A percentile compares a stretch with the other conserved stretches of the same genome.
Evolutionary conservation across 1,284 basidiomycete genomes (phyloP).

Genomic region (Schizopora paradoxa): DNA sequence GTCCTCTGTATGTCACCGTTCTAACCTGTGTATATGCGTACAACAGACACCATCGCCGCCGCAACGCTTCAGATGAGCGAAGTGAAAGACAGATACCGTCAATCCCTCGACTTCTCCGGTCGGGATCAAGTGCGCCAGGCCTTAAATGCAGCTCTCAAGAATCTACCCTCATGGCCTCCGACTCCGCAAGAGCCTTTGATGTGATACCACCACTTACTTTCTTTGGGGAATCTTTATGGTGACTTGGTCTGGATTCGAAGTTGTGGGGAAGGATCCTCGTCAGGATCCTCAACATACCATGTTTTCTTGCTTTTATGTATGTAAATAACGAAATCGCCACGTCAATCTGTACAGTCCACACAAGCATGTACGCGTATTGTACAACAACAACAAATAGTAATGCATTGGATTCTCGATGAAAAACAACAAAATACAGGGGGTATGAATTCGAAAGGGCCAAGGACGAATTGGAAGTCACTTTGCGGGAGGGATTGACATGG

Average conservation of each 20-base stretch:
- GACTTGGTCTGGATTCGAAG: not conserved
- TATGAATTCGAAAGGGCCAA: no score
- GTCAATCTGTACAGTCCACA: not conserved
- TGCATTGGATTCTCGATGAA: not conserved
- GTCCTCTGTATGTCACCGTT: not conserved
- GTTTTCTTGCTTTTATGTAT: not conserved
- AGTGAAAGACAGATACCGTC: constrained; percentile 51
- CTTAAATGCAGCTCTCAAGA: constrained; percentile 51
- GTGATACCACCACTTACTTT: constrained; percentile 7
- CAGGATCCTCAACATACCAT: not conserved
- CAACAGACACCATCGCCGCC: constrained; percentile 47
- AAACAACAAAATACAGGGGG: no score
- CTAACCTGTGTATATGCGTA: constrained; percentile 3
- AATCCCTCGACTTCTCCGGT: constrained; percentile 49
- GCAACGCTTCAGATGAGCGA: constrained; percentile 56
- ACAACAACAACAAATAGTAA: not conserved
- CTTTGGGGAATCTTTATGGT: not conserved
- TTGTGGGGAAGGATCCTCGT: not conserved
- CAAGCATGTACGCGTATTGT: not conserved
- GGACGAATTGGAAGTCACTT: not conserved
- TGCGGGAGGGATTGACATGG: not conserved
- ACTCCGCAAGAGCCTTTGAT: constrained; percentile 4
- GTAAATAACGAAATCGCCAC: not conserved
- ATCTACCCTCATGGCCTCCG: constrained; percentile 53
- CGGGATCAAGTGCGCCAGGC: constrained; percentile 57